Percentiles rank a stretch among this genome's conserved stretches.
Evolutionary conservation across 345 rosid species (phyloP).

Genomic region (Pistacia integerrima): DNA sequence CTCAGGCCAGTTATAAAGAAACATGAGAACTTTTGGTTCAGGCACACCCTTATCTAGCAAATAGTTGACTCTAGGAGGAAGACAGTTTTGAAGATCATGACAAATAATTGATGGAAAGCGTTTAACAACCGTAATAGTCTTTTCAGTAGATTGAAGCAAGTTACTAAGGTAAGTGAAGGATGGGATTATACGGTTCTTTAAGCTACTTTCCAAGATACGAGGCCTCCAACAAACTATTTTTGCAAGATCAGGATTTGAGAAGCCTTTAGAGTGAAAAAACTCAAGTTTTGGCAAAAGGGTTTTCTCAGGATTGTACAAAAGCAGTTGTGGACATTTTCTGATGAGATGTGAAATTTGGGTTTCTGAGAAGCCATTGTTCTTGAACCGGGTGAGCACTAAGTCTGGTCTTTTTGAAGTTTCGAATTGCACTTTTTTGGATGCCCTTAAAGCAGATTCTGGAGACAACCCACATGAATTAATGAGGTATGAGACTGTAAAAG

Average conservation of each 20-base stretch:
- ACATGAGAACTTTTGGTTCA: neutral
- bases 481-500: too few species aligned
- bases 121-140: neutral
- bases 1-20: neutral
- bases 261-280: conserved; percentile 22
- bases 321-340: neutral
- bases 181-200: conserved; percentile 19
- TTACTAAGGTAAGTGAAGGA: conserved; percentile 1
- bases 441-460: neutral
- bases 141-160: conserved; percentile 3
- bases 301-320: conserved; percentile 4
- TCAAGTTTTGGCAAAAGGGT: conserved; percentile 30
- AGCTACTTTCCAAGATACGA: neutral
- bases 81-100: neutral
- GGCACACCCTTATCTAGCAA: conserved; percentile 20
- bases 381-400: conserved; percentile 14
- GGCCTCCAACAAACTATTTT: neutral
- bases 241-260: conserved; percentile 11
- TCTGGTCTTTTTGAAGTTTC: conserved; percentile 25
- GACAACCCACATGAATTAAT: too few species aligned
- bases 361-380: conserved; percentile 22
- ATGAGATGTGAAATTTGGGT: conserved; percentile 11
- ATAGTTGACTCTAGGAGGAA: neutral
- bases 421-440: conserved; percentile 18
- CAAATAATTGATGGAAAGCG: neutral